Evolutionary conservation across 2,329 filamentous ascomycete genomes (phyloP), one percentile per base, ranked within the genome.

Genomic region (Clonostachys byssicola): DNA sequence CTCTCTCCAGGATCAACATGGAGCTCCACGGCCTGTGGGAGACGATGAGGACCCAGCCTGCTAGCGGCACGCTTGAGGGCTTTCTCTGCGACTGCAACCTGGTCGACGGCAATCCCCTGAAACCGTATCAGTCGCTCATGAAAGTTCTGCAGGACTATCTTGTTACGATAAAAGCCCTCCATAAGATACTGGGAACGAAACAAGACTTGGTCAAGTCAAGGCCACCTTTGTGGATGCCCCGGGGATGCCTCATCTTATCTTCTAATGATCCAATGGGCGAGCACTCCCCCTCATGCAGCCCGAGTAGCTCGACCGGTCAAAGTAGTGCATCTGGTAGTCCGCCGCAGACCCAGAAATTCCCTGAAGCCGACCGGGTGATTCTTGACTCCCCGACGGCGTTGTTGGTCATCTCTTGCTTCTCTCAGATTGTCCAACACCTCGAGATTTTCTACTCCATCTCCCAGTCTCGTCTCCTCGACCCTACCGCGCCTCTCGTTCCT

Each of bases 371-470:
- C 10, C 23, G 23, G 10, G 23, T 30, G 9, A 30, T 30, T 30
- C 52, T 56, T 16, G 60, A 60, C 46, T 53, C 55, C 2, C 49
- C 61, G 0, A 60, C 59, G 2, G 56, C 60, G 41, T 52, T 62
- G 30, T 51, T 60, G 18, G 50, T 61, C 38, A 57, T 61, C 42
- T 64, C 61, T 7, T 64, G 60, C 42, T 62, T 57, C 41, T 50
- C 54, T 5, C 60, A 64, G 23, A 48, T 60, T 23, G 49, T 57
- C 44, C 51, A 51, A 9, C 53, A 57, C 43, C 51, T 60, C 14
- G 62, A 64, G 18, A 43, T 55, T 20, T 23, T 57, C 6, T 42
- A 58, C 40, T 49, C 49, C 12, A 52, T 58, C 16, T 47, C 54
- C 20, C 46, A 57, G 38, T 50, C 51, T 12, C 50, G 53, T 5